Evolutionary conservation across 148 eudicot genomes (phyloP).

Genomic region (Camellia sinensis): DNA sequence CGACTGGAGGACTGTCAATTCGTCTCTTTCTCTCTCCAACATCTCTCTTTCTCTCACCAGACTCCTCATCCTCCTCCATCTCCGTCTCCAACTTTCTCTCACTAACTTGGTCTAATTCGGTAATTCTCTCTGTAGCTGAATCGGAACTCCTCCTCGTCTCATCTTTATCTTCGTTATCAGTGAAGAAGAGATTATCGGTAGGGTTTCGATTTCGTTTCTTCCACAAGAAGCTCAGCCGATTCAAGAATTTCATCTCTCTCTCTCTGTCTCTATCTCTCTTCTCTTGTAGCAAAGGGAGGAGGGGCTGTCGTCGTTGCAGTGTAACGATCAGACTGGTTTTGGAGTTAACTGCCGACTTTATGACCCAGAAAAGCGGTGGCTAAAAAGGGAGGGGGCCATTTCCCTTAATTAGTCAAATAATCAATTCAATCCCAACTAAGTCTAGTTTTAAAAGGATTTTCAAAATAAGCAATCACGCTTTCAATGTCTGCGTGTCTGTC

Average conservation of each 20-base stretch:
- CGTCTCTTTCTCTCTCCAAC: not conserved
- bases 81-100: not conserved
- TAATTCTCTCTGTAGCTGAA: not conserved
- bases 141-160: not conserved
- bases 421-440: too few relatives aligned
- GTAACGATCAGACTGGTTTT: not conserved
- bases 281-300: not conserved
- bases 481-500: too few relatives aligned
- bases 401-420: too few relatives aligned
- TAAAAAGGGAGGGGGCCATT: too few relatives aligned
- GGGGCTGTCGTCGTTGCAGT: too few relatives aligned
- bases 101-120: not conserved
- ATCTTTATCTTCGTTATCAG: not conserved
- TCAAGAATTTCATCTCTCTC: slow-evolving; percentile 2
- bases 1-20: slow-evolving; percentile 22
- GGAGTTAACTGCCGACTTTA: not conserved
- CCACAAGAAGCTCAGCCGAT: not conserved
- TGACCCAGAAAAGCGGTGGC: too few relatives aligned
- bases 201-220: not conserved
- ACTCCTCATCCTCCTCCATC: not conserved
- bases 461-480: too few relatives aligned
- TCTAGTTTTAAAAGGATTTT: too few relatives aligned
- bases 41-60: not conserved
- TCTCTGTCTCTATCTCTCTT: not conserved
- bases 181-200: not conserved